These are phyloP conservation scores for Schizopora paradoxa DNA, from an alignment of 1,284 basidiomycete genomes.

Conservation along the genomic window DNA sequence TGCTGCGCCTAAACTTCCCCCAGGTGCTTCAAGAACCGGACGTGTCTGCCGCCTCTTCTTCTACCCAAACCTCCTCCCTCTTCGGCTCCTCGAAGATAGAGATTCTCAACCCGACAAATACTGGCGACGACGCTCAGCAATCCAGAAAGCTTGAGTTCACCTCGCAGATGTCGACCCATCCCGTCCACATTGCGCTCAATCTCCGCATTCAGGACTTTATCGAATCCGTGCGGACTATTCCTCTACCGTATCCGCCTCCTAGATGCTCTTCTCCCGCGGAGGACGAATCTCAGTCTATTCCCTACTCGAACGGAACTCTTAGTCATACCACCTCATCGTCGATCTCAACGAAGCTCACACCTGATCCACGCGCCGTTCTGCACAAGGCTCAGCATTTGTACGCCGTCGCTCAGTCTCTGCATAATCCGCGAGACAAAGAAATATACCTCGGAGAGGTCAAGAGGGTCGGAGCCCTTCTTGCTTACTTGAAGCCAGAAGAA, in stretches of 20 bases:
- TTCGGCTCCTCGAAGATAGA: constrained; percentile 12
- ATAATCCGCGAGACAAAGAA: constrained; percentile 45
- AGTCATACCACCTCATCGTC: constrained; percentile 13
- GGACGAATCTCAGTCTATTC: constrained; percentile 16
- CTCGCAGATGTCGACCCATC: constrained; percentile 57
- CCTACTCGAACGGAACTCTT: constrained; percentile 18
- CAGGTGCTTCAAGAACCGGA: constrained; percentile 45
- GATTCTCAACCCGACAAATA: constrained; percentile 11
- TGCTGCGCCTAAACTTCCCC: constrained; percentile 67
- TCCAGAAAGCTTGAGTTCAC: constrained; percentile 40
- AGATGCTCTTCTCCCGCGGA: constrained; percentile 15
- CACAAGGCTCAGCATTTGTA: constrained; percentile 59
- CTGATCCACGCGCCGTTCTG: constrained; percentile 41
- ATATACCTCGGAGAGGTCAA: constrained; percentile 64
- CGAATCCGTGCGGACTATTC: constrained; percentile 70
- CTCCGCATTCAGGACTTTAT: constrained; percentile 80
- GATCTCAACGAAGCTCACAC: constrained; percentile 14
- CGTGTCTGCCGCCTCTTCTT: not conserved
- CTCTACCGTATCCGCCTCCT: constrained; percentile 40
- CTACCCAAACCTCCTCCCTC: constrained; percentile 12
- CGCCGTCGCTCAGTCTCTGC: constrained; percentile 47
- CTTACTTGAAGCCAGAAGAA: constrained; percentile 68
- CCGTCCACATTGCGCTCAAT: constrained; percentile 72
- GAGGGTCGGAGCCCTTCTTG: constrained; percentile 70
- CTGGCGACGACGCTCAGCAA: constrained; percentile 8